A percentile compares a stretch with the other conserved stretches of the same genome.
Evolutionary conservation across 106 monocot genomes (phyloP).

Genomic region (Platanthera zijinensis): DNA sequence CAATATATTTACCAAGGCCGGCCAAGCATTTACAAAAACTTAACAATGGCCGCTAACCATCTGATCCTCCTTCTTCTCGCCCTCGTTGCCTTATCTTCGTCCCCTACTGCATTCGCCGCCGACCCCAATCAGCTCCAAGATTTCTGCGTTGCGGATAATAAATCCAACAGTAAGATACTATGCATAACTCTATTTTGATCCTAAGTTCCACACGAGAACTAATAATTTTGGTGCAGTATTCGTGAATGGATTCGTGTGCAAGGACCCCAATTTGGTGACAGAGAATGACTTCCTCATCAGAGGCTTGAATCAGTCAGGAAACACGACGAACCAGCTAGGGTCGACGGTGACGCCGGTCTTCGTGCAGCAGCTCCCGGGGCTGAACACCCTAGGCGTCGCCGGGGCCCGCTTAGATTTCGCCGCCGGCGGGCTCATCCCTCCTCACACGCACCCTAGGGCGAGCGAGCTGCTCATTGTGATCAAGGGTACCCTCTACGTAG

Average conservation of each 20-base stretch:
- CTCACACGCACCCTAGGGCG: no score
- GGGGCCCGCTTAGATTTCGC: not conserved
- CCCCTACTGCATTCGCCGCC: not conserved
- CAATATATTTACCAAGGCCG: no score
- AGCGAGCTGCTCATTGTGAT: no score
- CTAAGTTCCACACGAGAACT: no score
- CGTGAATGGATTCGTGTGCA: conserved; percentile 3
- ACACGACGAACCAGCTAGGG: not conserved
- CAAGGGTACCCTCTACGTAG: no score
- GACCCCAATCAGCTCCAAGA: not conserved
- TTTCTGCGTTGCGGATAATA: not conserved
- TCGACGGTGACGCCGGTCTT: not conserved
- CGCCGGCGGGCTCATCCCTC: not conserved
- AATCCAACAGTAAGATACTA: not conserved
- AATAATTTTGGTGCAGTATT: not conserved
- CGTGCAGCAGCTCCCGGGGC: conserved; percentile 2
- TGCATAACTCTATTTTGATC: no score
- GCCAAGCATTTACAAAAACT: no score
- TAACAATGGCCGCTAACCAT: no score
- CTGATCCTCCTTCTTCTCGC: not conserved
- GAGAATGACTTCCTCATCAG: not conserved
- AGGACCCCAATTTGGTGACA: not conserved
- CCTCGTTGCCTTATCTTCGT: conserved; percentile 6
- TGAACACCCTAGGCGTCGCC: not conserved
- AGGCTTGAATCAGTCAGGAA: not conserved